These are phyloP conservation scores for Paramecium sexaurelia DNA, from an alignment of 73 alveolate genomes.

Conservation along the genomic window DNA sequence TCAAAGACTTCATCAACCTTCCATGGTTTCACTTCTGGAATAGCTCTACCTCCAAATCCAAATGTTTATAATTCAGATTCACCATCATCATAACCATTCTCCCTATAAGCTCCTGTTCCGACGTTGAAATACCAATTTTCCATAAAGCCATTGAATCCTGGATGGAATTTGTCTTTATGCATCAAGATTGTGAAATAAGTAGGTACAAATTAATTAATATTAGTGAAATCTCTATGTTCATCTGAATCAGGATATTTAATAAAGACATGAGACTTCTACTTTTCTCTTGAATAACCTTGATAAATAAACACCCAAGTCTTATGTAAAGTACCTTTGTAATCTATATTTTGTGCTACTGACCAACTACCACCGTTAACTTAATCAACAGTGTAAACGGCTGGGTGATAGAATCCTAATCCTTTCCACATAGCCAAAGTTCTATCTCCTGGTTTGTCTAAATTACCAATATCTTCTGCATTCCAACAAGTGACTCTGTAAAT, in stretches of 20 bases:
- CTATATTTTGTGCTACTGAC: neutral
- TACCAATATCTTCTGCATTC: neutral
- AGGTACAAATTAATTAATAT: neutral
- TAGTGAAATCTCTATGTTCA: slow-evolving; percentile 1
- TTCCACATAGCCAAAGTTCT: slow-evolving; percentile 20
- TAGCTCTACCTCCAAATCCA: slow-evolving; percentile 46
- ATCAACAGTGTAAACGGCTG: slow-evolving; percentile 17
- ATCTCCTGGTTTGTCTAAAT: slow-evolving; percentile 42
- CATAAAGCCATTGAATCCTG: slow-evolving; percentile 37
- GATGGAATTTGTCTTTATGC: neutral
- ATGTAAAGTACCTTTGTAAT: slow-evolving; percentile 4
- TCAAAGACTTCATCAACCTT: neutral
- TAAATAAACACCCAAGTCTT: slow-evolving; percentile 42
- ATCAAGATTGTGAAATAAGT: neutral
- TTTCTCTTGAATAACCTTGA: slow-evolving; percentile 40
- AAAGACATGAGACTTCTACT: neutral
- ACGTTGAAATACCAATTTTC: slow-evolving; percentile 44
- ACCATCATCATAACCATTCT: slow-evolving; percentile 28
- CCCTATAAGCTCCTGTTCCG: slow-evolving; percentile 42
- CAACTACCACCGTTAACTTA: slow-evolving; percentile 40
- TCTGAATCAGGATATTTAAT: slow-evolving; percentile 25
- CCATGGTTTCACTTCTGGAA: slow-evolving; percentile 22
- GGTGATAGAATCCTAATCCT: slow-evolving; percentile 11
- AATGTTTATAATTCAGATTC: neutral
- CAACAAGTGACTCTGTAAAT: neutral